Evolutionary conservation across 2,329 filamentous ascomycete species (phyloP), one percentile per base, ranked within the genome.

Genomic region (Colletotrichum higginsianum): DNA sequence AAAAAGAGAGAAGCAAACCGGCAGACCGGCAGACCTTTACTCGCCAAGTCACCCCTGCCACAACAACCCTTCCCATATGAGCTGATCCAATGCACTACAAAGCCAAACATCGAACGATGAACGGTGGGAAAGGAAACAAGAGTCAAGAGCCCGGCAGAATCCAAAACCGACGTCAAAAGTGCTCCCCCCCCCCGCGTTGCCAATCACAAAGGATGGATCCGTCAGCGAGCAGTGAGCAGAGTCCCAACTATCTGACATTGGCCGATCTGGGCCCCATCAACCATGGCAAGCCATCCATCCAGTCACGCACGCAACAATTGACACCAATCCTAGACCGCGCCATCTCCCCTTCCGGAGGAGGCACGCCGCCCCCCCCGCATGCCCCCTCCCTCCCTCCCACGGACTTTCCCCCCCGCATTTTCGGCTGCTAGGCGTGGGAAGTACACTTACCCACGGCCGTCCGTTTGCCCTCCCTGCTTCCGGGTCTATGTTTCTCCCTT

Each of bases 401-500:
- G 46, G 30, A 12, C 13, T 40, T 23, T 26, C 26, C 26, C 61
- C 61, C 61, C 61, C 61, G 61, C 61, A 63, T 63, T 63, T 30
- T 63, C 49, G 61, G 61, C 49, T 63, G 9, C 38, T 2, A 35
- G 23, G 38, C 49, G 49, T 63, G 18, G 61, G 61, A 63, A 55
- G 26, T 63, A 63, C 38, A 63, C 61, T 63, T 63, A 63, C 23
- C 61, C 61, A 55, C 18, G 30, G 12, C 35, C 47, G 44, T 46
- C 49, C 49, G 13, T 52, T 9, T n/a, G 30, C 35, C 40, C 49
- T 21, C 21, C 21, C 35, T 44, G 23, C 30, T 15, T 35, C 61
- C 61, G 61, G 61, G 38, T 63, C 61, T 63, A 30, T 63, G 61
- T 63, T 63, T 53, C 61, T 52, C 61, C 61, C 11, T 21, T 18